Evolutionary conservation across 192 early-diverging fungal genomes (phyloP).

Genomic region (Entomortierella chlamydospora): DNA sequence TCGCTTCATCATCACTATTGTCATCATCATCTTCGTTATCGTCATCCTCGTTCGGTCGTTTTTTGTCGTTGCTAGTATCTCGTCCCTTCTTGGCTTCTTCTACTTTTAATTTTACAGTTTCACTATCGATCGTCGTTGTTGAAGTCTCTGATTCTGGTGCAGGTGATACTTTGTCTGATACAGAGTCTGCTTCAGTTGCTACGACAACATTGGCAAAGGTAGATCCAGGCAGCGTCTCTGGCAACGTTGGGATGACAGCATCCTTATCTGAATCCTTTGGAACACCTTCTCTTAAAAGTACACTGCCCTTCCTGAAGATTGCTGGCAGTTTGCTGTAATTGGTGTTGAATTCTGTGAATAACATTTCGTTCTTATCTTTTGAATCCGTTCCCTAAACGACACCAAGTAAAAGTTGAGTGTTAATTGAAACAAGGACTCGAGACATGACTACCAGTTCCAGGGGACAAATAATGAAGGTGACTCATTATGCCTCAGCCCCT

Average conservation of each 20-base stretch:
- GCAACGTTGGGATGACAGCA: constrained; percentile 33
- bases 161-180: not conserved
- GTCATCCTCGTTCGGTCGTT: not conserved
- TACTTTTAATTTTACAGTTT: not conserved
- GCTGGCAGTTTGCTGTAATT: constrained; percentile 90
- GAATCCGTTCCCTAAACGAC: constrained; percentile 81
- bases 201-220: constrained; percentile 14
- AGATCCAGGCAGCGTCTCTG: constrained; percentile 45
- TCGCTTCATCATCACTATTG: not conserved
- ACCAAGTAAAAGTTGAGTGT: not conserved
- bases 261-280: constrained; percentile 43
- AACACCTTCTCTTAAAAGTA: constrained; percentile 73
- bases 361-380: constrained; percentile 90
- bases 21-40: not conserved
- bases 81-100: not conserved
- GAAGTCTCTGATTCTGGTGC: no score
- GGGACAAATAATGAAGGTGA: not conserved
- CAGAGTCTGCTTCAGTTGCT: not conserved
- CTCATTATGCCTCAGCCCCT: not conserved
- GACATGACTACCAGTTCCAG: no score
- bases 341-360: constrained; percentile 85
- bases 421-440: not conserved
- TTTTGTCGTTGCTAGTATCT: not conserved
- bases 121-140: no score
- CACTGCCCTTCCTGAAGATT: constrained; percentile 91